Evolutionary conservation across 129 eudicot genomes (phyloP).

Genomic region (Smallanthus sonchifolius): DNA sequence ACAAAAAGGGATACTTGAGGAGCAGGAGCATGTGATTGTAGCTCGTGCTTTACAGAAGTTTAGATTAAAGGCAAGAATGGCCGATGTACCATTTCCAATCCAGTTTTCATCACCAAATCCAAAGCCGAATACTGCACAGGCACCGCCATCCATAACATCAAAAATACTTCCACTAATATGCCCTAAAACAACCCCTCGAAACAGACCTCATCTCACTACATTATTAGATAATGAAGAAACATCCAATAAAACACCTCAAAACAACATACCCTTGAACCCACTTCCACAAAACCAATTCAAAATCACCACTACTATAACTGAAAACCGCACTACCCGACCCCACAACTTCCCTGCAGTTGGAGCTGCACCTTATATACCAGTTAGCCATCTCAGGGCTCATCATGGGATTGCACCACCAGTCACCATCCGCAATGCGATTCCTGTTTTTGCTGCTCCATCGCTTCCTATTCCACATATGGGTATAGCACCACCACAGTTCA

Average conservation of each 20-base stretch:
- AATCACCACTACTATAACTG: slow-evolving; percentile 10
- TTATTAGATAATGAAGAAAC: slow-evolving; percentile 19
- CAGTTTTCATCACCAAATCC: slow-evolving; percentile 62
- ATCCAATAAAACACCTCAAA: slow-evolving; percentile 32
- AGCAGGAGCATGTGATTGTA: slow-evolving; percentile 85
- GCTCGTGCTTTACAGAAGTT: slow-evolving; percentile 85
- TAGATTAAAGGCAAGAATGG: slow-evolving; percentile 53
- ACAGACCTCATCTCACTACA: slow-evolving; percentile 32
- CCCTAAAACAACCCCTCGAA: slow-evolving; percentile 49
- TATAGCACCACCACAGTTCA: slow-evolving; percentile 38
- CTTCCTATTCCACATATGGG: slow-evolving; percentile 44
- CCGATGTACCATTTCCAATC: slow-evolving; percentile 57
- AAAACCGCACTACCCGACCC: slow-evolving; percentile 30
- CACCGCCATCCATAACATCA: slow-evolving; percentile 57
- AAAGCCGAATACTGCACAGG: slow-evolving; percentile 48
- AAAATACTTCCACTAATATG: slow-evolving; percentile 80
- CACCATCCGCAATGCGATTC: slow-evolving; percentile 64
- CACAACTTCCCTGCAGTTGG: slow-evolving; percentile 82
- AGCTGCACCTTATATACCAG: slow-evolving; percentile 83
- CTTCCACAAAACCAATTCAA: slow-evolving; percentile 26
- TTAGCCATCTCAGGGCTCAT: slow-evolving; percentile 62
- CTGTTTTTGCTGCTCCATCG: slow-evolving; percentile 83
- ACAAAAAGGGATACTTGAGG: slow-evolving; percentile 55
- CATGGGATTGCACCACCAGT: slow-evolving; percentile 78
- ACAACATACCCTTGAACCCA: slow-evolving; percentile 27